Evolutionary conservation across 306 rosid genomes (phyloP).

Genomic region (Lathyrus aphaca): DNA sequence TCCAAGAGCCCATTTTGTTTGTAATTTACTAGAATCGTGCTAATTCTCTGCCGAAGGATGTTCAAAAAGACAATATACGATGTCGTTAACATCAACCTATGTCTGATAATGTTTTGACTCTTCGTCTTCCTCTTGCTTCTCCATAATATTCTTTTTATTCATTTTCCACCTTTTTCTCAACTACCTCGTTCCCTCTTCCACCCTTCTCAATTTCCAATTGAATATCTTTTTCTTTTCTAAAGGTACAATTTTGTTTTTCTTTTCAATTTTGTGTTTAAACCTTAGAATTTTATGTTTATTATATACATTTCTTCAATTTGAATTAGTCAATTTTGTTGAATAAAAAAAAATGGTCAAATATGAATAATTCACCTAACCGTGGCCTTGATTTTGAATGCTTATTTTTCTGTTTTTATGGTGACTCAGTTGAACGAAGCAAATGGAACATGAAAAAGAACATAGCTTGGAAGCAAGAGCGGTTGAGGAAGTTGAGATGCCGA

Average conservation of each 20-base stretch:
- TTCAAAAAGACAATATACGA: background rate
- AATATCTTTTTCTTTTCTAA: background rate
- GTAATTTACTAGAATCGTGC: background rate
- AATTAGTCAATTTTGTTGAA: slow-evolving; percentile 30
- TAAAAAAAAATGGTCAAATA: background rate
- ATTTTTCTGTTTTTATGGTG: slow-evolving; percentile 23
- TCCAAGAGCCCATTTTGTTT: background rate
- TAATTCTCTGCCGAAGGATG: background rate
- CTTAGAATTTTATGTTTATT: background rate
- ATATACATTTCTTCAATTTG: slow-evolving; percentile 32
- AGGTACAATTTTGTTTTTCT: slow-evolving; percentile 34
- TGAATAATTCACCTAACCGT: slow-evolving; percentile 24
- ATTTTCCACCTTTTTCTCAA: background rate
- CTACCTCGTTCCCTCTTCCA: background rate
- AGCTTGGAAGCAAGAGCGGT: slow-evolving; percentile 42
- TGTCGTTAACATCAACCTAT: background rate
- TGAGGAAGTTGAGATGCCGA: slow-evolving; percentile 54
- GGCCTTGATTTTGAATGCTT: slow-evolving; percentile 7
- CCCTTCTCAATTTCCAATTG: slow-evolving; percentile 16
- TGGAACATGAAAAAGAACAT: slow-evolving; percentile 55
- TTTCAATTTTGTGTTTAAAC: background rate
- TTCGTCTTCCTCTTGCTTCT: background rate
- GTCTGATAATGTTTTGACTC: background rate
- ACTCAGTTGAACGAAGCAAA: slow-evolving; percentile 42
- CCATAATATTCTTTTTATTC: background rate